phyloP scores from a whole-genome alignment of 2,329 filamentous ascomycete genomes.

The Mycosphaerella sp. region DNA sequence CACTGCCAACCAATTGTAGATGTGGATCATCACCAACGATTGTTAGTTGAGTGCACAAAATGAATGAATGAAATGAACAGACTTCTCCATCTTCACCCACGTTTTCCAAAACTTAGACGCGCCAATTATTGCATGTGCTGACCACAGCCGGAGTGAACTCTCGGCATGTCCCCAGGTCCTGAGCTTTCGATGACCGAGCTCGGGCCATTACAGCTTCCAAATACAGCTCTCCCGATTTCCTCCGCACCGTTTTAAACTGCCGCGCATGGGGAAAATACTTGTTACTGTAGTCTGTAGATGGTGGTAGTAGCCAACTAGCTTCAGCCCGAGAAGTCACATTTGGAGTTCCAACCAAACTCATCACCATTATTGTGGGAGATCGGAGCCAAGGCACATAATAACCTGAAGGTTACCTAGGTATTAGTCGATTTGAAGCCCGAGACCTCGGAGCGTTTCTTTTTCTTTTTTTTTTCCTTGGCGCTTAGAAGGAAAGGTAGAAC shows the following conservation, averaged over 20 bases:
- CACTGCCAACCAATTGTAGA: constrained; percentile 67
- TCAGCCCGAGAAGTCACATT: too few relatives aligned
- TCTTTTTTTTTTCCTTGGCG: too few relatives aligned
- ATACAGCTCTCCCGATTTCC: not conserved
- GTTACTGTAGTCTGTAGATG: too few relatives aligned
- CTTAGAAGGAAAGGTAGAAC: too few relatives aligned
- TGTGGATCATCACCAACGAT: constrained; percentile 1
- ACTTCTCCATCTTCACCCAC: not conserved
- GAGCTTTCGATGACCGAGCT: not conserved
- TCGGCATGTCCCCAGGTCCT: not conserved
- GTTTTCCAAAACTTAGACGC: not conserved
- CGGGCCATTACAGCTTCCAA: constrained; percentile 5
- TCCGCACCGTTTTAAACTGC: not conserved
- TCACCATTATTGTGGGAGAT: too few relatives aligned
- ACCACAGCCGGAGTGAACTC: not conserved
- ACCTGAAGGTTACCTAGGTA: too few relatives aligned
- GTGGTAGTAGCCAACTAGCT: too few relatives aligned
- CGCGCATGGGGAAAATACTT: not conserved
- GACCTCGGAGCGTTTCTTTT: too few relatives aligned
- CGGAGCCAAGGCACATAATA: too few relatives aligned
- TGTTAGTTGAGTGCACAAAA: not conserved
- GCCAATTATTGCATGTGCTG: not conserved
- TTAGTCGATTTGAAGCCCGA: too few relatives aligned
- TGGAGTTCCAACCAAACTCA: too few relatives aligned
- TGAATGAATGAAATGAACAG: not conserved